Conservation (phyloP, 805 yeast species). For the Metschnikowia drakensbergensis region DNA sequence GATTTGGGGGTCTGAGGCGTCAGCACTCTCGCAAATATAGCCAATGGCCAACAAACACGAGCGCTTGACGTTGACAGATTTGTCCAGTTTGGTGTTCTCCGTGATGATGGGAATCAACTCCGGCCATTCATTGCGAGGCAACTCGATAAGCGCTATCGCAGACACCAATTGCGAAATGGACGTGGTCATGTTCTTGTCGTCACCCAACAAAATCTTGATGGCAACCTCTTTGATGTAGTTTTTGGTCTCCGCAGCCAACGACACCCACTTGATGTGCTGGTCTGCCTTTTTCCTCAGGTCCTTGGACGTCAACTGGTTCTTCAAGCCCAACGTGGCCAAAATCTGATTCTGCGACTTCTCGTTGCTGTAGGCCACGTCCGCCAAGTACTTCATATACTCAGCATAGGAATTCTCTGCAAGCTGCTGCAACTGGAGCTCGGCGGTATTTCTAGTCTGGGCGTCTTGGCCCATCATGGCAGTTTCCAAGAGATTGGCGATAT, state of each 20-base stretch:
- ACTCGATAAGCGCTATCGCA: conserved; percentile 93
- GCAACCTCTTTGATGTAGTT: conserved; percentile 58
- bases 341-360: conserved; percentile 79
- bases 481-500: conserved; percentile 65
- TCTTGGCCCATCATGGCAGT: conserved; percentile 72
- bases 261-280: conserved; percentile 73
- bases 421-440: conserved; percentile 70
- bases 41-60: conserved; percentile 89
- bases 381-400: conserved; percentile 65
- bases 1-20: conserved; percentile 73
- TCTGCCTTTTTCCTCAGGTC: conserved; percentile 55
- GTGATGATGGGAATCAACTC: conserved; percentile 80
- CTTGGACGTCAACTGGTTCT: conserved; percentile 84
- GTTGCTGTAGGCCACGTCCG: conserved; percentile 67
- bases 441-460: conserved; percentile 63
- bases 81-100: conserved; percentile 76
- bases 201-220: conserved; percentile 57
- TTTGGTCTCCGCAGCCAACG: conserved; percentile 52
- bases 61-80: conserved; percentile 76
- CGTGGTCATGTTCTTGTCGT: conserved; percentile 75
- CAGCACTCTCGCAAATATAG: conserved; percentile 92
- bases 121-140: conserved; percentile 86
- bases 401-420: conserved; percentile 75
- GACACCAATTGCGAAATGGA: conserved; percentile 93
- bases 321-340: conserved; percentile 83